Conservation (phyloP, 768 basidiomycete species). For the Leucosporidium yakuticum region DNA sequence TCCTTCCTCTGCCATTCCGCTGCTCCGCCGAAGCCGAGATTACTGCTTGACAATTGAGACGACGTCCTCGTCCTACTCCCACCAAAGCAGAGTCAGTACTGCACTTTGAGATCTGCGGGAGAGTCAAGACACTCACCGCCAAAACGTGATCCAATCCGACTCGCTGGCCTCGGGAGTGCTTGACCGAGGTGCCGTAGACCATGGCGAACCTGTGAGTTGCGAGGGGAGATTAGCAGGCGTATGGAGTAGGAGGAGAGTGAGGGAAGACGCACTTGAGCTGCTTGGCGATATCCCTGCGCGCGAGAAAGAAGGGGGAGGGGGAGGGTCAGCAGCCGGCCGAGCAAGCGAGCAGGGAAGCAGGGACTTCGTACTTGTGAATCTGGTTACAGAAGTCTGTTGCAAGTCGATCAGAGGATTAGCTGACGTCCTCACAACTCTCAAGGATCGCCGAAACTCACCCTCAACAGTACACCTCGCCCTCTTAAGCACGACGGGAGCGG, state of each 20-base stretch:
- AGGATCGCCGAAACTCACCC: constrained; percentile 5
- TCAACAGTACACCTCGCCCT: constrained; percentile 55
- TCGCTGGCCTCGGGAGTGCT: constrained; percentile 93
- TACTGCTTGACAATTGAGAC: constrained; percentile 53
- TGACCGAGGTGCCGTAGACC: constrained; percentile 96
- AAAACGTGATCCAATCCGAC: constrained; percentile 79
- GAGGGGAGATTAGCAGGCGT: too few species aligned
- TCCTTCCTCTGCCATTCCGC: too few species aligned
- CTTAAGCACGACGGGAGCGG: constrained; percentile 74
- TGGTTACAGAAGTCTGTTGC: constrained; percentile 64
- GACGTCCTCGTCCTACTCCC: constrained; percentile 62
- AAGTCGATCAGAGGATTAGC: not conserved
- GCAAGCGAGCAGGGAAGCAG: not conserved
- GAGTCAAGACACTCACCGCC: constrained; percentile 44
- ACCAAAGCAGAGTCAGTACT: too few species aligned
- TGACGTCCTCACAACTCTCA: not conserved
- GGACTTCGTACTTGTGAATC: constrained; percentile 72
- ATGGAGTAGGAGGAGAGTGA: not conserved
- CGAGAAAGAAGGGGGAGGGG: too few species aligned
- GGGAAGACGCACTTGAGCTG: constrained; percentile 85
- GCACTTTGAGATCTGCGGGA: not conserved
- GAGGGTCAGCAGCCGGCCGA: not conserved
- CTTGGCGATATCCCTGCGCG: constrained; percentile 60
- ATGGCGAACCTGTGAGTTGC: constrained; percentile 41
- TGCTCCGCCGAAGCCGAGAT: not conserved